Base-by-base conservation (phyloP, 225 moss, liverwort and hornwort species). In the Asterella californica region DNA sequence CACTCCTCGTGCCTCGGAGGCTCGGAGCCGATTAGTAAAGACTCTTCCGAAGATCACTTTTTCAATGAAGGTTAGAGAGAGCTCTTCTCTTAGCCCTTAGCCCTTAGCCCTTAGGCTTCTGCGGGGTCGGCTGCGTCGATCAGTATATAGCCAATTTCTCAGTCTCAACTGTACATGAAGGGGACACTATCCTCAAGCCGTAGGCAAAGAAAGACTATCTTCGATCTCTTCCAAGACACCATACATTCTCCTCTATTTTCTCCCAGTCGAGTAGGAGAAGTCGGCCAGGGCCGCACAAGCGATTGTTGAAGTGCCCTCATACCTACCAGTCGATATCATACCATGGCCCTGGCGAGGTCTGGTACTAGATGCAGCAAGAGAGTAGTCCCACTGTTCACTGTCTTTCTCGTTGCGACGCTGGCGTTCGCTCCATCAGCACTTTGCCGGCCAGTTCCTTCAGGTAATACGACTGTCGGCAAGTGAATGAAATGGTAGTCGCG, bases 391-490 rank as follows among this genome's bases (percentile, higher is more conserved):
- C 29, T 78, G 36, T 25, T 76, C 17, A 21, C 36, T 30, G 19
- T 65, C 42, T 11, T 45, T 18, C 62, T 78, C 4, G 36, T 78
- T 0, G 63, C 6, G 15, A 37, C 38, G 46, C 64, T 64, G 29
- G 62, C 47, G 64, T 47, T 66, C 37, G n/a, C 61, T 66, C 78
- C 78, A 15, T 47, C 47, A 42, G 78, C 78, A 38, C 25, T 29
- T 25, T 64, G 78, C 47, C 78, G 78, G 2, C 64, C 78, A 1
- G 62, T 78, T 66, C 78, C 78, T 15, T 78, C 78, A 48, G 78
- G 78, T 78, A 78, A 78, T 3, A 10, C 5, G 29, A 38, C 30
- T 42, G 17, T 76, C 36, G 12, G 24, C 21, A 21, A 6, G 53
- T 33, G 54, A 50, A 1, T 50, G 27, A 29, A 49, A 49, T 52